These are phyloP conservation scores for Agarophyton chilense DNA, from an alignment of 23 red algal species.

Conservation along the genomic window DNA sequence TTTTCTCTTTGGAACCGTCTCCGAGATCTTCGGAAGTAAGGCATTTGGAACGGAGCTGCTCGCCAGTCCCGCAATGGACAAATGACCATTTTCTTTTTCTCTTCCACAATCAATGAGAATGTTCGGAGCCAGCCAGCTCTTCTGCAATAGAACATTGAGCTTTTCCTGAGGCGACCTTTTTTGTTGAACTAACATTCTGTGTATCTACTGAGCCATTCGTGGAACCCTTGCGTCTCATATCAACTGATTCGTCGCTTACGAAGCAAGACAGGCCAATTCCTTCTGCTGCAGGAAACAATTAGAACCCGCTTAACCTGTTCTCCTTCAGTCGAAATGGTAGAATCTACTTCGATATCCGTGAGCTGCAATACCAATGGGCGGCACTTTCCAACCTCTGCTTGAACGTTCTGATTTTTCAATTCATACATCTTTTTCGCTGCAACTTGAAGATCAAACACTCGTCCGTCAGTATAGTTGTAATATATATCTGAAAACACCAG, in stretches of 20 bases:
- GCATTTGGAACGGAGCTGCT: background rate
- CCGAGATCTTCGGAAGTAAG: background rate
- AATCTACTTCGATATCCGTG: background rate
- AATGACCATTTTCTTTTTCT: no score
- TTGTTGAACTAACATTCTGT: background rate
- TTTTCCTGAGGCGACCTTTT: background rate
- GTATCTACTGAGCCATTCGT: background rate
- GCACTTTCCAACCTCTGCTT: background rate
- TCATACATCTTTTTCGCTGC: background rate
- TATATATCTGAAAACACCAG: background rate
- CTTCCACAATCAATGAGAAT: no score
- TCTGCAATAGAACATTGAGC: background rate
- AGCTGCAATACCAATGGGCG: background rate
- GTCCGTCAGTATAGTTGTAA: background rate
- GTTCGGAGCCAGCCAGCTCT: no score
- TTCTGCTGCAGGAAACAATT: background rate
- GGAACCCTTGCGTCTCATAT: background rate
- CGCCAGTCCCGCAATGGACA: background rate
- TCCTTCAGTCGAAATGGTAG: background rate
- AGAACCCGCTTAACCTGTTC: background rate
- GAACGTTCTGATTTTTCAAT: background rate
- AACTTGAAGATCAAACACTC: background rate
- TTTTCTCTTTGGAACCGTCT: background rate
- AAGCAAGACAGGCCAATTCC: background rate
- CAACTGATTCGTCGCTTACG: background rate